phyloP scores from a whole-genome alignment of 805 yeast genomes.

The Candida cerambycidarum region DNA sequence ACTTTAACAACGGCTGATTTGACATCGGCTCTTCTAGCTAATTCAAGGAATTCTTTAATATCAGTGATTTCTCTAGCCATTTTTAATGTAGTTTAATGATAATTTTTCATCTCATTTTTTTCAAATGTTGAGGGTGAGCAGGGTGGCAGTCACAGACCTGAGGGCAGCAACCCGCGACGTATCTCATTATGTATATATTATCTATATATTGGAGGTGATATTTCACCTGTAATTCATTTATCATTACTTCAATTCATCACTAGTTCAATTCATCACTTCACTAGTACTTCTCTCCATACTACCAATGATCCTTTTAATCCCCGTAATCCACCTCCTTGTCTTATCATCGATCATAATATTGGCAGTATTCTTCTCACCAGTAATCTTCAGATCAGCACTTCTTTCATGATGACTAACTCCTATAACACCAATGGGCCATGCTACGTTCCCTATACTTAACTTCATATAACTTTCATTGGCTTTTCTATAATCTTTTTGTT shows the following conservation, averaged over 20 bases:
- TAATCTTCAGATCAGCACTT: slow-evolving; percentile 57
- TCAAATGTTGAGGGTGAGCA: not conserved
- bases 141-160: not conserved
- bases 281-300: too few relatives aligned
- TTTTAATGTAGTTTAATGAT: not conserved
- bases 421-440: slow-evolving; percentile 89
- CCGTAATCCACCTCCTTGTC: slow-evolving; percentile 75
- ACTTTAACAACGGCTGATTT: slow-evolving; percentile 91
- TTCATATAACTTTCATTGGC: slow-evolving; percentile 73
- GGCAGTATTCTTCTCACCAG: slow-evolving; percentile 50
- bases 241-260: too few relatives aligned
- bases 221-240: too few relatives aligned
- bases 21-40: slow-evolving; percentile 95
- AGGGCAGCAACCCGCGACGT: slow-evolving; percentile 7
- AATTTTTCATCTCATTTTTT: slow-evolving; percentile 5
- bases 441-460: slow-evolving; percentile 80
- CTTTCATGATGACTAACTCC: slow-evolving; percentile 80
- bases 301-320: slow-evolving; percentile 64
- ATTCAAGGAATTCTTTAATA: slow-evolving; percentile 95
- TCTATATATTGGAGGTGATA: not conserved
- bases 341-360: slow-evolving; percentile 78
- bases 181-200: too few relatives aligned
- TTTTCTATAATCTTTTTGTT: slow-evolving; percentile 44
- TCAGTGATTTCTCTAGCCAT: slow-evolving; percentile 74
- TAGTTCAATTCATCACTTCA: too few relatives aligned